Percentiles rank a stretch among this genome's conserved stretches.
phyloP scores from a whole-genome alignment of 2,329 filamentous ascomycete genomes.

The Exophiala oligosperma region DNA sequence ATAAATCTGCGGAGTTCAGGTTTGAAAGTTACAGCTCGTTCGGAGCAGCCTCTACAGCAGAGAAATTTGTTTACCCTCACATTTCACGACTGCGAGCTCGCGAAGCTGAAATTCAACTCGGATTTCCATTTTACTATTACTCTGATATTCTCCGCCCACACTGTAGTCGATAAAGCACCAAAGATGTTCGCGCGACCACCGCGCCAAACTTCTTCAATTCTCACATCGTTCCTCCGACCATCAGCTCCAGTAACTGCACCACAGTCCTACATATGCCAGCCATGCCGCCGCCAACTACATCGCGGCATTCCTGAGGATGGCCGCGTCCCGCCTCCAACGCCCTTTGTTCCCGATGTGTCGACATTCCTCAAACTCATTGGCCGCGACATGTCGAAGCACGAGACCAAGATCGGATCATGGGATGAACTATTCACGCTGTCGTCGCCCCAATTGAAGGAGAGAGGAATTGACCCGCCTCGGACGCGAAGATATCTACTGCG shows the following conservation, averaged over 20 bases:
- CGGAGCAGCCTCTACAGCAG: not conserved
- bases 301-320: slow-evolving; percentile 19
- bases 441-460: slow-evolving; percentile 73
- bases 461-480: slow-evolving; percentile 84
- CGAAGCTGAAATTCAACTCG: not conserved
- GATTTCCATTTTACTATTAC: not conserved
- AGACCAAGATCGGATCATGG: slow-evolving; percentile 86
- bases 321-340: slow-evolving; percentile 67
- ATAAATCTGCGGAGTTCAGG: not conserved
- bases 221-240: slow-evolving; percentile 23
- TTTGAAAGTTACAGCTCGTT: not conserved
- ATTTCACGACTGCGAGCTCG: not conserved
- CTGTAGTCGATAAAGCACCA: not conserved
- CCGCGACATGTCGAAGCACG: slow-evolving; percentile 77
- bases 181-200: slow-evolving; percentile 21
- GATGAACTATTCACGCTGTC: slow-evolving; percentile 82
- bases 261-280: slow-evolving; percentile 24
- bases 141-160: not conserved
- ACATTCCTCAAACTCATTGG: slow-evolving; percentile 92
- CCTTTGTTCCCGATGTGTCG: slow-evolving; percentile 49
- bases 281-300: slow-evolving; percentile 25
- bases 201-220: slow-evolving; percentile 7
- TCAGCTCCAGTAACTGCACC: slow-evolving; percentile 14
- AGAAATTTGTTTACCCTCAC: not conserved
- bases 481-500: slow-evolving; percentile 79